These are phyloP conservation scores for Debaryomyces singareniensis DNA, from an alignment of 1,139 yeast genomes.

Conservation along the genomic window DNA sequence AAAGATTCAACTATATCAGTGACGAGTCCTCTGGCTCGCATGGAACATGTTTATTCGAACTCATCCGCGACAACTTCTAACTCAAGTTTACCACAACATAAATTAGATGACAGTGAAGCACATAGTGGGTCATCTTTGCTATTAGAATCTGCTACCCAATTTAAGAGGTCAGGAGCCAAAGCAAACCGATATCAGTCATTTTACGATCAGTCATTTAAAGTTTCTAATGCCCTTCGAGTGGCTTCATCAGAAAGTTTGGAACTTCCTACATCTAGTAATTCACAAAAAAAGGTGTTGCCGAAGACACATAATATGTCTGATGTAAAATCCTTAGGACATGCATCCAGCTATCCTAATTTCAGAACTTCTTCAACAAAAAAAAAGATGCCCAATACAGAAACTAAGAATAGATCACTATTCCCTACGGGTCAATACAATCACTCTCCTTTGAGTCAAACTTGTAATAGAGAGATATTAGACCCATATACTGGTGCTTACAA, in stretches of 20 bases:
- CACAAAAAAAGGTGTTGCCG: slow-evolving; percentile 7
- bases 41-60: slow-evolving; percentile 20
- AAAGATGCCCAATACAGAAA: background rate
- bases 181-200: slow-evolving; percentile 46
- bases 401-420: too few relatives aligned
- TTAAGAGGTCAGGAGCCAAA: slow-evolving; percentile 38
- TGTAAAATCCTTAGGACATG: slow-evolving; percentile 27
- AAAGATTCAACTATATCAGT: slow-evolving; percentile 16
- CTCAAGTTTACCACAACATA: slow-evolving; percentile 23
- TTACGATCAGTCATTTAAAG: slow-evolving; percentile 41
- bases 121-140: slow-evolving; percentile 5
- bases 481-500: too few relatives aligned
- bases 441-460: too few relatives aligned
- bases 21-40: slow-evolving; percentile 18
- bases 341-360: slow-evolving; percentile 34
- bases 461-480: too few relatives aligned
- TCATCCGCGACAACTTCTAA: slow-evolving; percentile 30
- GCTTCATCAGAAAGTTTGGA: slow-evolving; percentile 40
- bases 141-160: too few relatives aligned
- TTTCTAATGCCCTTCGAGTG: slow-evolving; percentile 40
- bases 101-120: slow-evolving; percentile 23
- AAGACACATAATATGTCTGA: slow-evolving; percentile 7
- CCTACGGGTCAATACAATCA: too few relatives aligned
- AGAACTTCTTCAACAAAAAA: slow-evolving; percentile 12
- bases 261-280: slow-evolving; percentile 20